Conservation (phyloP, 1,139 yeast species). For the Sugiyamaella sp. region DNA sequence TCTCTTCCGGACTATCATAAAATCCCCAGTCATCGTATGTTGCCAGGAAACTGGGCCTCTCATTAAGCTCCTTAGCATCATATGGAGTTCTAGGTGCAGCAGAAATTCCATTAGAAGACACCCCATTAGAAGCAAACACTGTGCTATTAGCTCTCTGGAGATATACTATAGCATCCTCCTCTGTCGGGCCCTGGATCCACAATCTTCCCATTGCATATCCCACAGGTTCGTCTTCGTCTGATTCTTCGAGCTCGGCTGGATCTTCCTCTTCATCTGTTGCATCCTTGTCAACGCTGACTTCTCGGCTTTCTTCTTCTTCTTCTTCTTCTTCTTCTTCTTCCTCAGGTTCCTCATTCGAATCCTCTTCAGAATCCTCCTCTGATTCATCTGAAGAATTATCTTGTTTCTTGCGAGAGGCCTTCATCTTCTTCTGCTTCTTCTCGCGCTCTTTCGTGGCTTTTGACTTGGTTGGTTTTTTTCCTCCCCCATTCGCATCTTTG, state of each 20-base stretch:
- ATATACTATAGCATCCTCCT: constrained; percentile 56
- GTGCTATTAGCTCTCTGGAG: constrained; percentile 37
- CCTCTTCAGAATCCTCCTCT: constrained; percentile 1
- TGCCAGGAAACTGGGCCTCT: constrained; percentile 63
- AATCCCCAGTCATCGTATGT: constrained; percentile 66
- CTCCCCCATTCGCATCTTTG: not conserved
- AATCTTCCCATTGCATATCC: constrained; percentile 83
- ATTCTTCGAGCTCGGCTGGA: constrained; percentile 1
- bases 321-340: not conserved
- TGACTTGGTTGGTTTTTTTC: constrained; percentile 5
- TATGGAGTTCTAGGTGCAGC: constrained; percentile 29
- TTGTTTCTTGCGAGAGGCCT: constrained; percentile 1
- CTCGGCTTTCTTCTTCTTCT: constrained; percentile 3
- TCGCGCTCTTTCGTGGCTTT: not conserved
- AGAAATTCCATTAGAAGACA: not conserved
- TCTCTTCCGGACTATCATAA: constrained; percentile 63
- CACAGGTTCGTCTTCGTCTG: constrained; percentile 34
- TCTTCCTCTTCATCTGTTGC: constrained; percentile 1
- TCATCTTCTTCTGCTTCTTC: constrained; percentile 1
- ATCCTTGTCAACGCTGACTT: not conserved
- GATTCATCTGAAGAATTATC: constrained; percentile 4
- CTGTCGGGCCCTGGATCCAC: constrained; percentile 93
- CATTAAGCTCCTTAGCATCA: constrained; percentile 60
- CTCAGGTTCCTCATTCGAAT: constrained; percentile 1
- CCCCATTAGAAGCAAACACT: not conserved